Percentiles rank a stretch among this genome's conserved stretches.
These are phyloP conservation scores for Oldenlandia corymbosa DNA, from an alignment of 257 asterid species.

Conservation along the genomic window DNA sequence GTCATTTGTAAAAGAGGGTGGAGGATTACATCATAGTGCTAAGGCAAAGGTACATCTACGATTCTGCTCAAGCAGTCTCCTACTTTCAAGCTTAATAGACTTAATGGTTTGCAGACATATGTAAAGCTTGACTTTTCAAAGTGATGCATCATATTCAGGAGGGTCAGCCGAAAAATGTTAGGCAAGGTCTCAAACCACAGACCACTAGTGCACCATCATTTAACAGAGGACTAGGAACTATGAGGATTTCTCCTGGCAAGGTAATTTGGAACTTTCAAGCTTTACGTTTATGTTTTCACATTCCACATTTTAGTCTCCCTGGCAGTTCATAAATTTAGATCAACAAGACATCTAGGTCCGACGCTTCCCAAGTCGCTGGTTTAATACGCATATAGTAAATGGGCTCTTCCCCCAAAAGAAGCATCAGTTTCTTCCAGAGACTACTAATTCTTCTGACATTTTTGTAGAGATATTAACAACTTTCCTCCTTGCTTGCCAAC, in stretches of 20 bases:
- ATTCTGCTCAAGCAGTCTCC: not conserved
- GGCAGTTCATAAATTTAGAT: not conserved
- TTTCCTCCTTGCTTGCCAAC: not conserved
- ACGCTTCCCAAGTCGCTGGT: too few relatives aligned
- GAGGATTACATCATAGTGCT: slow-evolving; percentile 34
- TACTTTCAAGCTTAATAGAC: not conserved
- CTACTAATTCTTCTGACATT: too few relatives aligned
- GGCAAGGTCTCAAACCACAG: slow-evolving; percentile 15
- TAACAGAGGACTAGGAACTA: slow-evolving; percentile 4
- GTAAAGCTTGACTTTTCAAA: not conserved
- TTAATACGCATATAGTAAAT: not conserved
- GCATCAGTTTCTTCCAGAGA: not conserved
- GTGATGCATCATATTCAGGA: not conserved
- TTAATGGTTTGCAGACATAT: not conserved
- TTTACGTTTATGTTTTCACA: not conserved
- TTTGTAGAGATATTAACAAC: not conserved
- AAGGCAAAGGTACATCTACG: slow-evolving; percentile 43
- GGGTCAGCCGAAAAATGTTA: slow-evolving; percentile 3
- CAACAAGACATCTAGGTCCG: too few relatives aligned
- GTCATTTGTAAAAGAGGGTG: slow-evolving; percentile 52
- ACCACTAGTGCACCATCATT: not conserved
- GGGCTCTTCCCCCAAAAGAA: not conserved
- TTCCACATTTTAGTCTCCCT: not conserved
- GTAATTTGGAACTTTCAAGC: not conserved
- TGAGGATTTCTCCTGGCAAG: slow-evolving; percentile 7